phyloP scores from a whole-genome alignment of 768 basidiomycete species.

The Naganishia randhawae region DNA sequence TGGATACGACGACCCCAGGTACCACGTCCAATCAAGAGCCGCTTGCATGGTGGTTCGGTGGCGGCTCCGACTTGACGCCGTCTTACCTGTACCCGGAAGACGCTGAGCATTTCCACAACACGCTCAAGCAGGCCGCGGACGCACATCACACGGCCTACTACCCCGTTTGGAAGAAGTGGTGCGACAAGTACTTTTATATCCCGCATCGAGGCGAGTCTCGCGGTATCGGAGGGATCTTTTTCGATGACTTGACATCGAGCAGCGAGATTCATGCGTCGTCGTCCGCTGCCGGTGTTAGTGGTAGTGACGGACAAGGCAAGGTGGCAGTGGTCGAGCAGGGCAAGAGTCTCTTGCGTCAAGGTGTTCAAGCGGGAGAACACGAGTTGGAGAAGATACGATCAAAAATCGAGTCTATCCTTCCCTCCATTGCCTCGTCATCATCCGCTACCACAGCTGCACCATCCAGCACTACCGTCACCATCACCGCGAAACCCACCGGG shows the following conservation, averaged over 20 bases:
- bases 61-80: slow-evolving; percentile 90
- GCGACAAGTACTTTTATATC: slow-evolving; percentile 95
- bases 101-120: slow-evolving; percentile 76
- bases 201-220: slow-evolving; percentile 78
- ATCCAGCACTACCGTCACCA: slow-evolving; percentile 53
- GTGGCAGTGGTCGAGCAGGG: slow-evolving; percentile 11
- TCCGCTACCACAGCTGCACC: slow-evolving; percentile 43
- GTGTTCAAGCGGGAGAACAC: neutral
- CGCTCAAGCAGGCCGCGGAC: slow-evolving; percentile 72
- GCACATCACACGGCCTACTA: slow-evolving; percentile 66
- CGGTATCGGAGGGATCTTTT: slow-evolving; percentile 92
- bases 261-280: slow-evolving; percentile 51
- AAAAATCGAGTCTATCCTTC: slow-evolving; percentile 27
- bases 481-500: slow-evolving; percentile 44
- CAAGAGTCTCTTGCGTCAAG: neutral
- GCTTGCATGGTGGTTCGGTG: slow-evolving; percentile 97
- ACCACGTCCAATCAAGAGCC: slow-evolving; percentile 55
- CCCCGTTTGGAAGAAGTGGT: slow-evolving; percentile 84
- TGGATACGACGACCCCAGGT: slow-evolving; percentile 47
- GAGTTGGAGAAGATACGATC: slow-evolving; percentile 1
- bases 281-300: neutral
- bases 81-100: slow-evolving; percentile 87
- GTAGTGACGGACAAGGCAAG: neutral
- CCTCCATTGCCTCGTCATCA: slow-evolving; percentile 32
- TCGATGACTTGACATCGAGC: slow-evolving; percentile 74